Percentiles rank a stretch among this genome's conserved stretches.
phyloP scores from a whole-genome alignment of 2,329 filamentous ascomycete species.

The Cryphonectria parasitica region DNA sequence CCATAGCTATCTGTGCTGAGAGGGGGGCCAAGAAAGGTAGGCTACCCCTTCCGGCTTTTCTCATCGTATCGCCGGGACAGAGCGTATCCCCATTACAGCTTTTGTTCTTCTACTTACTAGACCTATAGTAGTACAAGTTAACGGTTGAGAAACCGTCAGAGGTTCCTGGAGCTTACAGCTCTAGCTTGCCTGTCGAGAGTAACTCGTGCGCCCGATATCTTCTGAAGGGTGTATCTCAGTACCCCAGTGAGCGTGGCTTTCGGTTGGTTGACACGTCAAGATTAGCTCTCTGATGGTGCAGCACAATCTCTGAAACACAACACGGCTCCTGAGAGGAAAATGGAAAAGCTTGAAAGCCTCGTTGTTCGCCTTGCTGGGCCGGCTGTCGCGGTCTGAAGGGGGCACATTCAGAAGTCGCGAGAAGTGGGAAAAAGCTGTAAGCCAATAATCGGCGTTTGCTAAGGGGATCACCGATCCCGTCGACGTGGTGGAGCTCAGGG shows the following conservation, averaged over 20 bases:
- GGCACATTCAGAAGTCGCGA: not conserved
- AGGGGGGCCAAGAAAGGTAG: not conserved
- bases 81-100: no score
- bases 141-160: no score
- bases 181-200: not conserved
- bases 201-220: no score
- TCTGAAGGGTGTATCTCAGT: no score
- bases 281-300: not conserved
- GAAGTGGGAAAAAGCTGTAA: constrained; percentile 20
- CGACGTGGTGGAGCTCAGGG: constrained; percentile 7
- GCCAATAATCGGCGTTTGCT: constrained; percentile 21
- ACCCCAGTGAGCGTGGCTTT: not conserved
- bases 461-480: constrained; percentile 17
- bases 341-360: not conserved
- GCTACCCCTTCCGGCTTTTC: not conserved
- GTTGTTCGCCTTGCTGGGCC: constrained; percentile 8
- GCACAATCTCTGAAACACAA: not conserved
- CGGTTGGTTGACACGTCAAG: not conserved
- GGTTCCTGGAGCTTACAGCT: not conserved
- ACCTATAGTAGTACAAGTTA: no score
- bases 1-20: not conserved
- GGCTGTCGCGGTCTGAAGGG: constrained; percentile 14
- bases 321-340: no score
- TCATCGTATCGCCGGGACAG: not conserved
- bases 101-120: no score